Evolutionary conservation across 75 land plant genomes (phyloP).

Genomic region (Selaginella tamariscina): DNA sequence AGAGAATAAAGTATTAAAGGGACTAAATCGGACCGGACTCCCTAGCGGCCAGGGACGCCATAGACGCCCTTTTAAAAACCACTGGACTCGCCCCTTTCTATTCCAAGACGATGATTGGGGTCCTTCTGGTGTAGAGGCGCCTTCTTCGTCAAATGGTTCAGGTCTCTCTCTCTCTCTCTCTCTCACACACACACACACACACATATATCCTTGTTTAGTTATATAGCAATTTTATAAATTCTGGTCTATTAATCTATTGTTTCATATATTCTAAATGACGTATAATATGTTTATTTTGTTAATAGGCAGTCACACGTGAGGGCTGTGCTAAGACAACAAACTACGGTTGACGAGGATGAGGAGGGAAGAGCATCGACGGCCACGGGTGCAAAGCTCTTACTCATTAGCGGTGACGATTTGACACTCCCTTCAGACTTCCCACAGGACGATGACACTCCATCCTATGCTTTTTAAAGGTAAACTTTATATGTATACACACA

Average conservation of each 20-base stretch:
- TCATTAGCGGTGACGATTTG: neutral
- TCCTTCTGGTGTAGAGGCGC: neutral
- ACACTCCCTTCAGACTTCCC: neutral
- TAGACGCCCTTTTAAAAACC: neutral
- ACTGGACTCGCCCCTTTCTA: neutral
- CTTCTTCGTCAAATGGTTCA: conserved; percentile 1
- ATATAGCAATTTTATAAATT: too few relatives aligned
- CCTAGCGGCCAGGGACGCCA: neutral
- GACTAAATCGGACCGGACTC: neutral
- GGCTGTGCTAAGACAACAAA: neutral
- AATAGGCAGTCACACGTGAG: neutral
- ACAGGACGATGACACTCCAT: neutral
- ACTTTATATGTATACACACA: too few relatives aligned
- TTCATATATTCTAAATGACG: too few relatives aligned
- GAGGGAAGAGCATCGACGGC: neutral
- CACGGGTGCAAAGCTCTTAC: neutral
- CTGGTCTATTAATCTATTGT: too few relatives aligned
- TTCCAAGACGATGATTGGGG: neutral
- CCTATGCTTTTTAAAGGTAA: too few relatives aligned
- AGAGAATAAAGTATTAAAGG: neutral
- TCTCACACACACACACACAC: too few relatives aligned
- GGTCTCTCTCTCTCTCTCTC: too few relatives aligned
- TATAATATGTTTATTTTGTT: too few relatives aligned
- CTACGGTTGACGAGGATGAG: neutral
- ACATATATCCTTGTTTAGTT: too few relatives aligned